phyloP scores from a whole-genome alignment of 768 basidiomycete species.

The Podaxis sp. region DNA sequence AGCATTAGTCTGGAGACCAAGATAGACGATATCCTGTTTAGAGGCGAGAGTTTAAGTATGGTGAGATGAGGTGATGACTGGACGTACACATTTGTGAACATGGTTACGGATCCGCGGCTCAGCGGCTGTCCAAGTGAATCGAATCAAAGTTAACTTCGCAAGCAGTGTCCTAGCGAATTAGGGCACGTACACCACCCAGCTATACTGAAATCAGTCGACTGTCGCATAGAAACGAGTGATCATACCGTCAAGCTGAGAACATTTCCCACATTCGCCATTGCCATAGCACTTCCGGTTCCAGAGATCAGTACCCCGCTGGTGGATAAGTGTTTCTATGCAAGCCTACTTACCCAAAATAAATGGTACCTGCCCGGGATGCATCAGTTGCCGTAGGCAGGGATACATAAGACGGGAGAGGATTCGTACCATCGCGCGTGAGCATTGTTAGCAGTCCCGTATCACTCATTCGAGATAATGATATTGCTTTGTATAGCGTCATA shows the following conservation, averaged over 20 bases:
- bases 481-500: conserved; percentile 38
- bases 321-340: not conserved
- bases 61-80: not conserved
- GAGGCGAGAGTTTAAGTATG: not conserved
- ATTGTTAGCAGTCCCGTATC: conserved; percentile 28
- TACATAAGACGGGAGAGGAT: not conserved
- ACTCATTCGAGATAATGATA: conserved; percentile 22
- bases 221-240: not conserved
- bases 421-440: conserved; percentile 38
- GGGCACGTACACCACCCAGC: not conserved
- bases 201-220: conserved; percentile 2
- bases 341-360: conserved; percentile 39
- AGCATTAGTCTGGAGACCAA: conserved; percentile 25
- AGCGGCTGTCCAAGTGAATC: conserved; percentile 19
- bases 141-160: not conserved
- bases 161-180: not conserved
- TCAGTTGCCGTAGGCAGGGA: not conserved
- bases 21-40: conserved; percentile 20
- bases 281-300: not conserved
- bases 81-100: conserved; percentile 28
- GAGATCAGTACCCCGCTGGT: conserved; percentile 15
- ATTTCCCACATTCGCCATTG: conserved; percentile 12
- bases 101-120: conserved; percentile 23
- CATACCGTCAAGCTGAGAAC: conserved; percentile 19
- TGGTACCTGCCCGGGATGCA: conserved; percentile 29